Percentiles rank a stretch among this genome's conserved stretches.
These are phyloP conservation scores for Pseudonitzschia multistriata DNA, from an alignment of 108 stramenopile genomes.

Conservation along the genomic window DNA sequence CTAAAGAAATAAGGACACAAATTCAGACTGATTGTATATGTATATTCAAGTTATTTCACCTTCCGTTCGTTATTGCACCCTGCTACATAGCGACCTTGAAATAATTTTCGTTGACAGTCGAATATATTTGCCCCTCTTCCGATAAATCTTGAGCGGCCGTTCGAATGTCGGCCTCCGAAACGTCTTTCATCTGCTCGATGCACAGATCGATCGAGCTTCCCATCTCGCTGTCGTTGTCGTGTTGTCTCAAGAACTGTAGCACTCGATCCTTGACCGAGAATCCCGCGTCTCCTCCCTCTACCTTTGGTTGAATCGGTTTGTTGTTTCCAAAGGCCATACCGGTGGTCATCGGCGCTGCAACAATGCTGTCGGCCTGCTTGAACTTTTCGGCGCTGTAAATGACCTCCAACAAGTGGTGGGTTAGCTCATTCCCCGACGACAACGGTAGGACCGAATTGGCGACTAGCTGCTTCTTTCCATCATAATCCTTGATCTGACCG, in stretches of 20 bases:
- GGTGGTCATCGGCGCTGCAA: constrained; percentile 24
- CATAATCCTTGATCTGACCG: constrained; percentile 74
- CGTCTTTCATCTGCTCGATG: constrained; percentile 25
- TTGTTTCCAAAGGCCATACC: constrained; percentile 24
- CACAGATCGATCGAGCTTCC: constrained; percentile 43
- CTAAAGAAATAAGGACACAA: neutral
- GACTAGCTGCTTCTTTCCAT: constrained; percentile 55
- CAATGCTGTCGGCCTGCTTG: constrained; percentile 40
- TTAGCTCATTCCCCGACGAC: constrained; percentile 67
- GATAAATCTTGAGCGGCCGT: constrained; percentile 49
- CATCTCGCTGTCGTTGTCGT: constrained; percentile 24
- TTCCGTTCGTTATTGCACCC: neutral
- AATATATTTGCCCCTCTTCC: constrained; percentile 78
- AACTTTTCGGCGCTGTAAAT: constrained; percentile 62
- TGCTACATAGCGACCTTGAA: constrained; percentile 41
- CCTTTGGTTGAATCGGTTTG: constrained; percentile 14
- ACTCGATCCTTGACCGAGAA: constrained; percentile 7
- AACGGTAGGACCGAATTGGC: constrained; percentile 67
- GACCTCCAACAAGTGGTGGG: constrained; percentile 83
- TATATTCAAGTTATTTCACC: neutral
- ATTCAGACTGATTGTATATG: neutral
- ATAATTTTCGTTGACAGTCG: constrained; percentile 73
- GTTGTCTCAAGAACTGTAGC: constrained; percentile 15
- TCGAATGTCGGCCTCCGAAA: constrained; percentile 50
- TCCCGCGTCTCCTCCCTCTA: constrained; percentile 3